Evolutionary conservation across 768 basidiomycete species (phyloP).

Genomic region (Tricholoma sp.): DNA sequence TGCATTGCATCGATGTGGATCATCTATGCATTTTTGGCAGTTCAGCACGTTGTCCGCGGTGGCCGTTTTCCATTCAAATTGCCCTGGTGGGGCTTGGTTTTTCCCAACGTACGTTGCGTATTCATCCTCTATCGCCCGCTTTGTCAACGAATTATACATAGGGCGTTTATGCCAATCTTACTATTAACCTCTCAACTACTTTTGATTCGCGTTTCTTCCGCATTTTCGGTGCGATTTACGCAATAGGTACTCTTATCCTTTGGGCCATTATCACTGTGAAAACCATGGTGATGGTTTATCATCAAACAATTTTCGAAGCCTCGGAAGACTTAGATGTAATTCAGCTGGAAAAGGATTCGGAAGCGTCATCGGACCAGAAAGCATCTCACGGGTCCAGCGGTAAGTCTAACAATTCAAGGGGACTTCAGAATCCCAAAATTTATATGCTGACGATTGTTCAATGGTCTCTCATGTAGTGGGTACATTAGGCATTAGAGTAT

Average conservation of each 20-base stretch:
- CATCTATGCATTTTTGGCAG: conserved; percentile 46
- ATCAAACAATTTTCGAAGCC: conserved; percentile 3
- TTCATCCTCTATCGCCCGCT: not conserved
- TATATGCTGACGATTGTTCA: too few relatives aligned
- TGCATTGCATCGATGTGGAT: conserved; percentile 60
- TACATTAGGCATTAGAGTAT: too few relatives aligned
- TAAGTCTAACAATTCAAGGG: too few relatives aligned
- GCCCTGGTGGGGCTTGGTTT: conserved; percentile 64
- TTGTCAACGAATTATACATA: conserved; percentile 14
- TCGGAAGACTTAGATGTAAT: not conserved
- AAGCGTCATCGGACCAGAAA: not conserved
- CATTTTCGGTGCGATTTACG: conserved; percentile 52
- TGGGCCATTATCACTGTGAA: not conserved
- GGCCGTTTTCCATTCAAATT: conserved; percentile 46
- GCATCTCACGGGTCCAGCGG: not conserved
- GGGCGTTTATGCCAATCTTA: conserved; percentile 67
- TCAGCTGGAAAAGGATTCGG: not conserved
- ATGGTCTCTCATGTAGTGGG: too few relatives aligned
- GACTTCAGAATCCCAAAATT: too few relatives aligned
- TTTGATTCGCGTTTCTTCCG: conserved; percentile 54
- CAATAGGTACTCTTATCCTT: conserved; percentile 18
- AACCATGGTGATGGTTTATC: not conserved
- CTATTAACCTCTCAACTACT: conserved; percentile 42
- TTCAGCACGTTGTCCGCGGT: conserved; percentile 37
- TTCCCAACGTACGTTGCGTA: conserved; percentile 52